phyloP scores from a whole-genome alignment of 768 basidiomycete genomes.

The Tulasnella sp. region DNA sequence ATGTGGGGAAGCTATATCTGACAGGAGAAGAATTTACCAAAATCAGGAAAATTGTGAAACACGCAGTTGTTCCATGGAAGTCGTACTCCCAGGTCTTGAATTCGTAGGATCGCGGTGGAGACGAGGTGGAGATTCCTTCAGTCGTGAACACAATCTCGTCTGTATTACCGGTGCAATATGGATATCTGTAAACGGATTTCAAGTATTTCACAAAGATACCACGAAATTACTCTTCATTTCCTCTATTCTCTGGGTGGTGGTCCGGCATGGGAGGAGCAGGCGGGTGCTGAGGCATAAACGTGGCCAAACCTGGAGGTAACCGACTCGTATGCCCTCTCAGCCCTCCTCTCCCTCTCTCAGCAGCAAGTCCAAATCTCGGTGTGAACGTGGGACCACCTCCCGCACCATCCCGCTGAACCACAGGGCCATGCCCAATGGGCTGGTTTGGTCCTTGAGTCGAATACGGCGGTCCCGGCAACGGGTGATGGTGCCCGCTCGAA shows the following conservation, averaged over 20 bases:
- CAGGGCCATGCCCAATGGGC: background rate
- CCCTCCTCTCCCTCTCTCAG: background rate
- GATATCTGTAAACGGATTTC: background rate
- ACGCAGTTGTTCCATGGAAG: too few relatives aligned
- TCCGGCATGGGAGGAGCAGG: background rate
- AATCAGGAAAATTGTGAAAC: too few relatives aligned
- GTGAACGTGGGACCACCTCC: background rate
- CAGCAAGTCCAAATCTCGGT: background rate
- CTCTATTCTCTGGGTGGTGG: background rate
- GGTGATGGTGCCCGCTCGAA: background rate
- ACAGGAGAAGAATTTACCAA: too few relatives aligned
- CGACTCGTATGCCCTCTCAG: background rate
- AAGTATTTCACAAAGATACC: background rate
- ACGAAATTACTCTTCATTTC: background rate
- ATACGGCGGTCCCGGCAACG: background rate
- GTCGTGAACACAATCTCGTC: background rate
- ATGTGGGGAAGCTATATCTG: too few relatives aligned
- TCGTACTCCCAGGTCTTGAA: too few relatives aligned
- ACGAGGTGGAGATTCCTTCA: too few relatives aligned
- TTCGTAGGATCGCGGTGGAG: too few relatives aligned
- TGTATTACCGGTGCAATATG: background rate
- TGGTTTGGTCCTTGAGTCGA: background rate
- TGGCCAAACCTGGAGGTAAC: background rate
- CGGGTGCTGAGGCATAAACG: background rate
- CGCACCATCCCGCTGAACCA: background rate